A percentile compares a stretch with the other conserved stretches of the same genome.
These are phyloP conservation scores for Vaccinium myrtillus DNA, from an alignment of 148 eudicot species.

Conservation along the genomic window DNA sequence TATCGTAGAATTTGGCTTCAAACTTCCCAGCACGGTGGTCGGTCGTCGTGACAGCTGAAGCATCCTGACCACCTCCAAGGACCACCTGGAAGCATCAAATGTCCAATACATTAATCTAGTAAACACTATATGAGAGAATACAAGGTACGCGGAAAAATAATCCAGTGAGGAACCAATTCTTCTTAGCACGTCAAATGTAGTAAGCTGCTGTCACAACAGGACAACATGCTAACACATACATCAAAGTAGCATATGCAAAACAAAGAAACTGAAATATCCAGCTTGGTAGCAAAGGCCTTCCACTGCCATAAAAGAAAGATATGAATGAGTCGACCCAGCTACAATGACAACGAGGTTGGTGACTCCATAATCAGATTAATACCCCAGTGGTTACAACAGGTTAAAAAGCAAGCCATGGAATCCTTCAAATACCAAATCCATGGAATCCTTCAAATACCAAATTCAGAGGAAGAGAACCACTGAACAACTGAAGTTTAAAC, in stretches of 20 bases:
- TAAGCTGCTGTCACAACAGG: not conserved
- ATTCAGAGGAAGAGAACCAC: not conserved
- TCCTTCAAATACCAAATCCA: not conserved
- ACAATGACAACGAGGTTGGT: not conserved
- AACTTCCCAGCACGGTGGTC: constrained; percentile 96
- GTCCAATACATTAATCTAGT: not conserved
- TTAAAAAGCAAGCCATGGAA: not conserved
- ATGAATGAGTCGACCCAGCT: not conserved
- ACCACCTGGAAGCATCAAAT: constrained; percentile 55
- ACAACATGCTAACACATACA: not conserved
- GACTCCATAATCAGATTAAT: not conserved
- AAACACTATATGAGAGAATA: not conserved
- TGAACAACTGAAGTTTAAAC: not conserved
- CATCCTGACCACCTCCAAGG: constrained; percentile 96
- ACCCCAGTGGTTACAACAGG: not conserved
- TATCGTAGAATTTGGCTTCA: constrained; percentile 91
- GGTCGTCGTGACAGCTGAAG: constrained; percentile 71
- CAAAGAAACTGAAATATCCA: not conserved
- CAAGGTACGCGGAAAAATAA: not conserved
- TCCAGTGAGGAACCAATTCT: not conserved
- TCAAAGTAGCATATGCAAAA: not conserved
- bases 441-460: not conserved
- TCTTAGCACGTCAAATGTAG: not conserved
- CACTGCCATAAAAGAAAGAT: not conserved
- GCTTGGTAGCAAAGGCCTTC: not conserved